A percentile compares a stretch with the other conserved stretches of the same genome.
These are phyloP conservation scores for Starmerella ratchasimensis DNA, from an alignment of 805 yeast species.

Conservation along the genomic window DNA sequence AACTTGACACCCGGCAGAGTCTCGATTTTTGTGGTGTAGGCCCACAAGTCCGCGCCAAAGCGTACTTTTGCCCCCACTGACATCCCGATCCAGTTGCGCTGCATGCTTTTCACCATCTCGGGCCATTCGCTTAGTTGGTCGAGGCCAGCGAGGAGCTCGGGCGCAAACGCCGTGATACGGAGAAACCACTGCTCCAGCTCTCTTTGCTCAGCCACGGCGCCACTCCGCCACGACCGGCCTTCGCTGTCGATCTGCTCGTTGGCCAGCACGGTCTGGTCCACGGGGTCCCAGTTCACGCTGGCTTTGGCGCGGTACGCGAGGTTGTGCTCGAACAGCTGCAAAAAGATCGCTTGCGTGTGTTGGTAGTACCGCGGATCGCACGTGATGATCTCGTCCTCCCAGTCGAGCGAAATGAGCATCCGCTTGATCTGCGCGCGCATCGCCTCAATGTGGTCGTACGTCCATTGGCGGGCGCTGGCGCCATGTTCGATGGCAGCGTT, in stretches of 20 bases:
- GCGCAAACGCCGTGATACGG: conserved; percentile 73
- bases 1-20: conserved; percentile 75
- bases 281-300: conserved; percentile 95
- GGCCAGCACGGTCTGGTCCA: conserved; percentile 87
- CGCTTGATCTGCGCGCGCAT: conserved; percentile 72
- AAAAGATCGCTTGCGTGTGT: conserved; percentile 81
- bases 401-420: conserved; percentile 80
- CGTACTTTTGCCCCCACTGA: conserved; percentile 63
- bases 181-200: conserved; percentile 85
- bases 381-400: conserved; percentile 83
- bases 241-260: conserved; percentile 89
- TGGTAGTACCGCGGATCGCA: conserved; percentile 78
- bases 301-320: conserved; percentile 78
- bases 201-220: conserved; percentile 80
- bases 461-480: conserved; percentile 73
- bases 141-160: conserved; percentile 52
- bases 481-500: conserved; percentile 89
- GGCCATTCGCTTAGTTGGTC: conserved; percentile 66
- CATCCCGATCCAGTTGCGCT: conserved; percentile 84
- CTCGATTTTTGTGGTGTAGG: conserved; percentile 83
- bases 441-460: conserved; percentile 57
- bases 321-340: conserved; percentile 58
- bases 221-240: conserved; percentile 94
- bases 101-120: conserved; percentile 75
- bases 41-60: conserved; percentile 36